These are phyloP conservation scores for Paragyromitra xinjiangensis DNA, from an alignment of 495 filamentous ascomycete genomes.

Conservation along the genomic window DNA sequence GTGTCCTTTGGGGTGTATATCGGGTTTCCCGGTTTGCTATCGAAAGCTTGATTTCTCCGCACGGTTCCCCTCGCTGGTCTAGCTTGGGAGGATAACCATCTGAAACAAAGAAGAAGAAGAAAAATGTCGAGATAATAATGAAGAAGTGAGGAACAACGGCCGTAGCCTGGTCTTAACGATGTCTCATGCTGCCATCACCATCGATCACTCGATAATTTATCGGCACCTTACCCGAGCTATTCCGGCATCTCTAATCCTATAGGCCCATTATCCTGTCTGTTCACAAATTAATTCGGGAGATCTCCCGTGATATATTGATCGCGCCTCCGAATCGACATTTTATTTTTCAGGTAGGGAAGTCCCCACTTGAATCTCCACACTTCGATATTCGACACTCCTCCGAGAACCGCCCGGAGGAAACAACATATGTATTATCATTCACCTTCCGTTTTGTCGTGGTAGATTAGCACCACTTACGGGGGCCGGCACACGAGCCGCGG, in stretches of 20 bases:
- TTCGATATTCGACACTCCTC: background rate
- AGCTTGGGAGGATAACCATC: background rate
- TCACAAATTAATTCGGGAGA: background rate
- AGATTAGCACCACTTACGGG: background rate
- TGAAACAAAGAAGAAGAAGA: background rate
- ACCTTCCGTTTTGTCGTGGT: background rate
- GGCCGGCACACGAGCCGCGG: background rate
- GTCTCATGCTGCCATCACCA: constrained; percentile 15
- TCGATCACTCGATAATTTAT: constrained; percentile 30
- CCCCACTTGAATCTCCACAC: background rate
- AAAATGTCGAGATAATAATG: background rate
- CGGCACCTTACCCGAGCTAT: constrained; percentile 9
- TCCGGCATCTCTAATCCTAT: background rate
- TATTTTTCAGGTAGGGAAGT: background rate
- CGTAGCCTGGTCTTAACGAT: background rate
- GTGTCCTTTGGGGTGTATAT: background rate
- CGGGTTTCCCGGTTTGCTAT: background rate
- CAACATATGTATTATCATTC: background rate
- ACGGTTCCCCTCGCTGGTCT: background rate
- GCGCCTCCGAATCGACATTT: background rate
- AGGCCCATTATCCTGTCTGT: background rate
- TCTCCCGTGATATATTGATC: background rate
- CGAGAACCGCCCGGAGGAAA: background rate
- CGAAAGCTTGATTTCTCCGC: background rate
- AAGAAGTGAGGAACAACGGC: background rate